A percentile compares a stretch with the other conserved stretches of the same genome.
Evolutionary conservation across 2,329 filamentous ascomycete species (phyloP).

Genomic region (Exophiala calicioides): DNA sequence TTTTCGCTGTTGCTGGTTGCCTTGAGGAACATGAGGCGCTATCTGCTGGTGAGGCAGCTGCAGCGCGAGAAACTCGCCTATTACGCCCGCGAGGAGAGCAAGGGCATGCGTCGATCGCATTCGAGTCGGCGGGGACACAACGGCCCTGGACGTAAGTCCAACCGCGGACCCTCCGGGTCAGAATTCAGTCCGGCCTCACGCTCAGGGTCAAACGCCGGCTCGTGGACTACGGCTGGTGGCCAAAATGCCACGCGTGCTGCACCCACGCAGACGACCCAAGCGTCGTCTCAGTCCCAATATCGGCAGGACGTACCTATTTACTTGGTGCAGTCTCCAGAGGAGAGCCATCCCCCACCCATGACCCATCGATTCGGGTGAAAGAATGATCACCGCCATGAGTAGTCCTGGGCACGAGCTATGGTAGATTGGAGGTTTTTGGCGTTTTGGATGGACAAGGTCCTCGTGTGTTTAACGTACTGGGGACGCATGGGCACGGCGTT

Average conservation of each 20-base stretch:
- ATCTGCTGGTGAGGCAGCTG: constrained; percentile 20
- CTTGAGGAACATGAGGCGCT: constrained; percentile 17
- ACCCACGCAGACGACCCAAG: constrained; percentile 1
- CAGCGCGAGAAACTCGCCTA: constrained; percentile 25
- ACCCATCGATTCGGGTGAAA: constrained; percentile 2
- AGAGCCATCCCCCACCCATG: constrained; percentile 3
- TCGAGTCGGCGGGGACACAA: too few species aligned
- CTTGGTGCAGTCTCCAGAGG: constrained; percentile 9
- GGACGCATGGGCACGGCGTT: too few species aligned
- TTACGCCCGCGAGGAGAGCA: too few species aligned
- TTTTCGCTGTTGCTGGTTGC: constrained; percentile 21
- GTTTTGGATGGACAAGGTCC: not conserved
- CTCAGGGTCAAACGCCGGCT: constrained; percentile 10
- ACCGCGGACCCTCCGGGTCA: too few species aligned
- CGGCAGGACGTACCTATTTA: constrained; percentile 10
- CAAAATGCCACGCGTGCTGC: too few species aligned
- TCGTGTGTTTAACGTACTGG: not conserved
- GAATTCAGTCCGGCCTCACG: constrained; percentile 1
- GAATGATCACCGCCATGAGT: not conserved
- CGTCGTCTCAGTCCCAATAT: not conserved
- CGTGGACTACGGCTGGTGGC: too few species aligned
- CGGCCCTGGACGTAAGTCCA: too few species aligned
- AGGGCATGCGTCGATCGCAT: too few species aligned
- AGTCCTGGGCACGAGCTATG: not conserved
- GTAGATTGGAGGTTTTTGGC: not conserved